A percentile compares a stretch with the other conserved stretches of the same genome.
Evolutionary conservation across 495 filamentous ascomycete species (phyloP).

Genomic region (Neurospora discreta): DNA sequence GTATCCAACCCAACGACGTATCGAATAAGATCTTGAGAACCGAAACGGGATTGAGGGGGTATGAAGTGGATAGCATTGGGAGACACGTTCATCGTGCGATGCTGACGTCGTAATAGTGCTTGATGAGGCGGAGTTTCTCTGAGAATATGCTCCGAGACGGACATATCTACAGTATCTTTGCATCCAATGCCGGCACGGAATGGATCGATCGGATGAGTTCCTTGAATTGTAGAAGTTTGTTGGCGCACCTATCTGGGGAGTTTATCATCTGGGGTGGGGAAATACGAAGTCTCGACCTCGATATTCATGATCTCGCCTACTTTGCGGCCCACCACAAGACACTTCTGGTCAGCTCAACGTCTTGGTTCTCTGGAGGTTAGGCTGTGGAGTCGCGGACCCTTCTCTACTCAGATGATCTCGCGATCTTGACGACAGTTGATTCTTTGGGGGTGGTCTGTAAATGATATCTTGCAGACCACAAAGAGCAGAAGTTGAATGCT

Average conservation of each 20-base stretch:
- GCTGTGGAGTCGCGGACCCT: not conserved
- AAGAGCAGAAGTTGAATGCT: not conserved
- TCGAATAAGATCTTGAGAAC: not conserved
- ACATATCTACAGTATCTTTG: not conserved
- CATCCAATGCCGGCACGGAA: not conserved
- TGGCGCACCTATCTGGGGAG: not conserved
- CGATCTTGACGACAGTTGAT: not conserved
- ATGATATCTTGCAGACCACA: not conserved
- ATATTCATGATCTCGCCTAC: not conserved
- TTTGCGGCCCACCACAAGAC: not conserved
- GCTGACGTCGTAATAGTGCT: not conserved
- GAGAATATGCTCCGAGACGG: not conserved
- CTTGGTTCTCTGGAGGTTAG: not conserved
- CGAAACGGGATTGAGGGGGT: not conserved
- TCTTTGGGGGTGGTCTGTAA: not conserved
- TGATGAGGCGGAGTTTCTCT: not conserved
- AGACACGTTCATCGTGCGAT: not conserved
- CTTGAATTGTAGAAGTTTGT: not conserved
- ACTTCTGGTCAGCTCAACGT: not conserved
- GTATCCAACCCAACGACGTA: not conserved
- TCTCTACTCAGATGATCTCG: not conserved
- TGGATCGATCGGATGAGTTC: not conserved
- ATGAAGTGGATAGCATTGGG: not conserved
- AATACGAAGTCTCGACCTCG: not conserved
- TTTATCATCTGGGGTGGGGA: not conserved